These are phyloP conservation scores for Yarrowia porcina DNA, from an alignment of 805 yeast genomes.

Conservation along the genomic window DNA sequence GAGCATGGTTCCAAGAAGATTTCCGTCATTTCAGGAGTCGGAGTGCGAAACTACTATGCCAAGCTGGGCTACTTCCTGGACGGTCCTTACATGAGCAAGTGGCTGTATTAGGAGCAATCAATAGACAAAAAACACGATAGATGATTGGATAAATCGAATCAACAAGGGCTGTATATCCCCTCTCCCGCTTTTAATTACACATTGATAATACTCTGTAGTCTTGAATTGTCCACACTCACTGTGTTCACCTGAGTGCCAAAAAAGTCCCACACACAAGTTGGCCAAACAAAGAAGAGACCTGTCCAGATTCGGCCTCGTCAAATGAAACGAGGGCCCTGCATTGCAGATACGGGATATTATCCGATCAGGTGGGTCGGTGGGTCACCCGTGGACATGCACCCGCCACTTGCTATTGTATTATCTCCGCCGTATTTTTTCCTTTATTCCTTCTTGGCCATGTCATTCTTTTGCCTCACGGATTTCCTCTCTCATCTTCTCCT, in stretches of 20 bases:
- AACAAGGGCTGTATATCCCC: no score
- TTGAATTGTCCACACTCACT: no score
- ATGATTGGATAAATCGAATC: background rate
- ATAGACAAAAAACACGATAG: background rate
- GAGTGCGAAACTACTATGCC: constrained; percentile 93
- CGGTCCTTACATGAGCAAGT: constrained; percentile 96
- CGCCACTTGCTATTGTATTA: background rate
- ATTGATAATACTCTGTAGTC: no score
- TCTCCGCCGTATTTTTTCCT: background rate
- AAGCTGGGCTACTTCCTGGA: constrained; percentile 87
- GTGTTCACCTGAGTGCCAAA: no score
- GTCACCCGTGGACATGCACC: background rate
- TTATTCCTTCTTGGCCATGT: background rate
- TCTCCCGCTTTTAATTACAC: no score
- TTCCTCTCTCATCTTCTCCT: background rate
- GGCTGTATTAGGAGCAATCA: constrained; percentile 30
- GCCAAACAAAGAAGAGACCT: background rate
- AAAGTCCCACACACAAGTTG: background rate
- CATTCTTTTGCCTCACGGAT: background rate
- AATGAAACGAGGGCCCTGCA: background rate
- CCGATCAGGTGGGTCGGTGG: background rate
- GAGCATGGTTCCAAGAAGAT: constrained; percentile 92
- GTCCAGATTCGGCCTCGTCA: background rate
- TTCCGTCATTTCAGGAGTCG: constrained; percentile 94
- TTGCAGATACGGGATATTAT: background rate